Evolutionary conservation across 202 grass and related monocot genomes (phyloP).

Genomic region (Saccharum hybrid): DNA sequence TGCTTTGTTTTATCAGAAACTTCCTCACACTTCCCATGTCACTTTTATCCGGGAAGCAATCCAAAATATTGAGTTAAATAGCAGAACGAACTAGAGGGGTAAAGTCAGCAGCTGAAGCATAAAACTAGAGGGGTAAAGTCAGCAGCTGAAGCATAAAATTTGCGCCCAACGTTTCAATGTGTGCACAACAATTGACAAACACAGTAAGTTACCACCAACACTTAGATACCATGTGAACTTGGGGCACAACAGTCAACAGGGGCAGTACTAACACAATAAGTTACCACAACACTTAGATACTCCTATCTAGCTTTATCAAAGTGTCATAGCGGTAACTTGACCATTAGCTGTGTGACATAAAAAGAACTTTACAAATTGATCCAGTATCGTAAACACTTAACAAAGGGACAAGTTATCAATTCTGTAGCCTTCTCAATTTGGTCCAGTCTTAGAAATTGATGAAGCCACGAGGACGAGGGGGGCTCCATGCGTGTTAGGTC

Average conservation of each 20-base stretch:
- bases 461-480: not conserved
- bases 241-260: too few species aligned
- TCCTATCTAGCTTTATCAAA: slow-evolving; percentile 9
- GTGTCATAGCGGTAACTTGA: not conserved
- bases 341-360: not conserved
- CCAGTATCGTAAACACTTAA: not conserved
- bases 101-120: too few species aligned
- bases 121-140: not conserved
- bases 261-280: too few species aligned
- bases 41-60: not conserved
- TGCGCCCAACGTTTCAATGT: not conserved
- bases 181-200: not conserved
- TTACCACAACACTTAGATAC: too few species aligned
- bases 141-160: not conserved
- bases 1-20: not conserved
- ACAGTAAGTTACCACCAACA: not conserved
- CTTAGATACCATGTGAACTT: not conserved
- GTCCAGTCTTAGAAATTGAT: slow-evolving; percentile 10
- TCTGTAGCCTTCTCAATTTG: slow-evolving; percentile 30
- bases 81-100: not conserved
- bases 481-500: slow-evolving; percentile 4
- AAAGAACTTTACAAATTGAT: slow-evolving; percentile 35
- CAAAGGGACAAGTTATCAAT: not conserved
- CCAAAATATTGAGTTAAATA: not conserved
- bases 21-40: not conserved